Conservation (phyloP, 768 basidiomycete species). For the Mycena pura region DNA sequence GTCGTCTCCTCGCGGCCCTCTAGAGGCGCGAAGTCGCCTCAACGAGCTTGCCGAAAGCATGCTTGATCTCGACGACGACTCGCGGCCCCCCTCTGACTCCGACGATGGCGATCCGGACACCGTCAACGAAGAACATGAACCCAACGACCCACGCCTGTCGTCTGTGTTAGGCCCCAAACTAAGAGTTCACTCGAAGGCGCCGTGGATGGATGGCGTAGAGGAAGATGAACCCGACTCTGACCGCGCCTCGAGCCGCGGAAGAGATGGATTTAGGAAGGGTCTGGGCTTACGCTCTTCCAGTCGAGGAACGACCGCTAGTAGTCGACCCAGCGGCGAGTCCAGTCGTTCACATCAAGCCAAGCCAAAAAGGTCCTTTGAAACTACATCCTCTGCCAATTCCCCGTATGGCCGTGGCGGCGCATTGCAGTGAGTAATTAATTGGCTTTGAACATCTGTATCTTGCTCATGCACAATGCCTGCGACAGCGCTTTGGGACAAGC, state of each 20-base stretch:
- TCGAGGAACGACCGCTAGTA: slow-evolving; percentile 45
- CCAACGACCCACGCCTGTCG: slow-evolving; percentile 59
- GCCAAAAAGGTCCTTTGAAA: slow-evolving; percentile 66
- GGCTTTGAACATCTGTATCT: slow-evolving; percentile 6
- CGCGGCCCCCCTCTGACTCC: slow-evolving; percentile 48
- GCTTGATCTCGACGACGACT: slow-evolving; percentile 65
- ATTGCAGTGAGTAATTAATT: slow-evolving; percentile 58
- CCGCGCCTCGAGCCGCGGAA: slow-evolving; percentile 48
- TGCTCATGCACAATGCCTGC: slow-evolving; percentile 4
- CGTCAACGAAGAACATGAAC: slow-evolving; percentile 49
- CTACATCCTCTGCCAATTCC: slow-evolving; percentile 56
- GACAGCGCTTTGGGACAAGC: slow-evolving; percentile 66
- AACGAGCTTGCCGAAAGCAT: slow-evolving; percentile 58
- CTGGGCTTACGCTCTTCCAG: slow-evolving; percentile 55
- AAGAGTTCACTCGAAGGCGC: slow-evolving; percentile 80
- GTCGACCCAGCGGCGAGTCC: slow-evolving; percentile 73
- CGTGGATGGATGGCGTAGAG: slow-evolving; percentile 67
- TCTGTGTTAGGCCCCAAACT: slow-evolving; percentile 86
- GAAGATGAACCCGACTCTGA: slow-evolving; percentile 56
- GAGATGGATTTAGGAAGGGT: slow-evolving; percentile 48
- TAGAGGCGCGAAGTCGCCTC: slow-evolving; percentile 42
- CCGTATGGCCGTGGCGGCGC: slow-evolving; percentile 52
- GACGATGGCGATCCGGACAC: slow-evolving; percentile 42
- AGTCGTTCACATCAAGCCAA: slow-evolving; percentile 52
- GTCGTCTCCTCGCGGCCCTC: slow-evolving; percentile 34